Conservation (phyloP, 2,329 filamentous ascomycete genomes). For the Diaporthe vaccinii region DNA sequence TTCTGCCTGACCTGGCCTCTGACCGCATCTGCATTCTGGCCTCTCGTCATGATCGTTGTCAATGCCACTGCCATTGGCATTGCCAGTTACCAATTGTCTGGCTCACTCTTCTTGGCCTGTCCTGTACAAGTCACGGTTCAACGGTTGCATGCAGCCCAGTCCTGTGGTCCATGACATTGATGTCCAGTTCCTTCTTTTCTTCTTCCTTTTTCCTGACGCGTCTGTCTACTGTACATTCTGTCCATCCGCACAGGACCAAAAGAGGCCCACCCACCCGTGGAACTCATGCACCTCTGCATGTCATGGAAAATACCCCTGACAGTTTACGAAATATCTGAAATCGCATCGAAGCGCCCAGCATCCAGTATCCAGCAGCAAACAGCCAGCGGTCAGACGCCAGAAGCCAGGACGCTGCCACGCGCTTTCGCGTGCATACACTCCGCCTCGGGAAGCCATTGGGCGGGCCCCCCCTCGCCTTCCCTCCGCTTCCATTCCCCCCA, state of each 20-base stretch:
- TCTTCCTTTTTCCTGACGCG: background rate
- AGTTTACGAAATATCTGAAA: slow-evolving; percentile 25
- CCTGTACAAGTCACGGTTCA: slow-evolving; percentile 10
- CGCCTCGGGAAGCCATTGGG: slow-evolving; percentile 22
- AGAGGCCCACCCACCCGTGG: slow-evolving; percentile 12
- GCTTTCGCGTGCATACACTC: slow-evolving; percentile 1
- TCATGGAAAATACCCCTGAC: slow-evolving; percentile 28
- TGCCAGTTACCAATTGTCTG: slow-evolving; percentile 18
- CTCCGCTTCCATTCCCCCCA: background rate
- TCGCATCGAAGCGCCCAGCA: background rate
- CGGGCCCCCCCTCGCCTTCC: background rate
- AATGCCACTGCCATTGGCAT: background rate
- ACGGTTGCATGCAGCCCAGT: slow-evolving; percentile 17
- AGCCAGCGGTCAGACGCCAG: background rate
- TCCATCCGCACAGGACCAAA: slow-evolving; percentile 1
- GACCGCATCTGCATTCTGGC: slow-evolving; percentile 28
- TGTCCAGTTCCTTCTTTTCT: background rate
- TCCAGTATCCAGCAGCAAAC: background rate
- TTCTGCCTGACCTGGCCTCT: slow-evolving; percentile 59
- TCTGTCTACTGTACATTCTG: slow-evolving; percentile 1
- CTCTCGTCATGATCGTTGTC: slow-evolving; percentile 16
- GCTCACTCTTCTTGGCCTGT: slow-evolving; percentile 1
- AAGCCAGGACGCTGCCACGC: slow-evolving; percentile 5
- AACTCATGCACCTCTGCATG: slow-evolving; percentile 25
- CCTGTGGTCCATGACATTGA: background rate